Conservation (phyloP, 805 yeast genomes). For the Candida silvicultrix region DNA sequence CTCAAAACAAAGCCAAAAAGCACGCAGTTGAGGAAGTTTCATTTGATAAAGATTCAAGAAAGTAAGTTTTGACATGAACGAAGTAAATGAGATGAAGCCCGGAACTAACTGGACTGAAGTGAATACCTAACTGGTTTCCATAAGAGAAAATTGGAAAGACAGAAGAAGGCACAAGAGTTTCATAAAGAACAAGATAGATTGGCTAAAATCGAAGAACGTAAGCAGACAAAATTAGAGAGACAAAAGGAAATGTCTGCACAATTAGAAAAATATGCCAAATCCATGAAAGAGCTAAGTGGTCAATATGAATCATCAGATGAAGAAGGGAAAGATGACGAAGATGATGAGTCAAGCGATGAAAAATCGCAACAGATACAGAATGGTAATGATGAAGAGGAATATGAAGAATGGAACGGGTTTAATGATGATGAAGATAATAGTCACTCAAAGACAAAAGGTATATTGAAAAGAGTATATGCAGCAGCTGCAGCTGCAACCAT, state of each 20-base stretch:
- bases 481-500: too few species aligned
- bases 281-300: constrained; percentile 25
- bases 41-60: constrained; percentile 74
- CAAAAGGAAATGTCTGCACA: constrained; percentile 60
- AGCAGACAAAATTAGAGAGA: constrained; percentile 62
- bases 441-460: constrained; percentile 17
- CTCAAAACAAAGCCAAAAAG: constrained; percentile 57
- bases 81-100: not conserved
- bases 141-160: constrained; percentile 83
- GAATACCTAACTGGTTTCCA: constrained; percentile 94
- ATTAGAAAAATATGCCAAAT: constrained; percentile 49
- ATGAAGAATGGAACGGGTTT: not conserved
- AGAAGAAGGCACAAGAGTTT: constrained; percentile 75
- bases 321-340: constrained; percentile 7
- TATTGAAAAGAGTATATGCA: constrained; percentile 11
- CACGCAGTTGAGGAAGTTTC: constrained; percentile 77
- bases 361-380: constrained; percentile 11
- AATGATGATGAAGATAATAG: constrained; percentile 15
- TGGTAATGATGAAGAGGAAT: constrained; percentile 3
- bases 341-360: constrained; percentile 25
- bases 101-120: constrained; percentile 9
- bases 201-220: constrained; percentile 71
- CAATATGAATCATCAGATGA: constrained; percentile 9
- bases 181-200: constrained; percentile 72
- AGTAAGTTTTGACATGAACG: constrained; percentile 22